A percentile compares a stretch with the other conserved stretches of the same genome.
Conservation (phyloP, 75 land plant genomes). For the Isoetes taiwanensis region DNA sequence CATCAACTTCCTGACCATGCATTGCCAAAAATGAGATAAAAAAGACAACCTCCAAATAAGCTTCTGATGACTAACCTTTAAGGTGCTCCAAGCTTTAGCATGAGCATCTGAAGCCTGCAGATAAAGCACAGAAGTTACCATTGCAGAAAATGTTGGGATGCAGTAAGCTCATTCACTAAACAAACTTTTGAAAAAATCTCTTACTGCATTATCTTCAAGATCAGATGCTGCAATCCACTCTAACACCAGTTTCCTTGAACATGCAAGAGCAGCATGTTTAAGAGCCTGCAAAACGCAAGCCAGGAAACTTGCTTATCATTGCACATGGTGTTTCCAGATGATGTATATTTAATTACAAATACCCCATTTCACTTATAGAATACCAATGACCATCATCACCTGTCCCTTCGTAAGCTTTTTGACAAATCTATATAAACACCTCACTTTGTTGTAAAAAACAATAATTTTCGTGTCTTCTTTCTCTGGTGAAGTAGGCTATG, state of each 20-base stretch:
- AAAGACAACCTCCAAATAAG: not conserved
- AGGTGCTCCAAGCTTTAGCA: not conserved
- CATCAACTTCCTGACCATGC: constrained; percentile 38
- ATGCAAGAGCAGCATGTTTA: constrained; percentile 75
- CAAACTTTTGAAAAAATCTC: constrained; percentile 22
- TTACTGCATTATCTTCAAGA: constrained; percentile 62
- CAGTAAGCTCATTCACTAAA: not conserved
- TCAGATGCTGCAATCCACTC: constrained; percentile 95
- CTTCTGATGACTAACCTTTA: not conserved
- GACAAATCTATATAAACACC: not conserved
- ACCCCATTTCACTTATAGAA: too few species aligned
- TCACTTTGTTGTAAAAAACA: not conserved
- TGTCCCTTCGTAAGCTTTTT: not conserved
- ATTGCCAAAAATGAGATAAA: not conserved
- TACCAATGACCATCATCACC: not conserved
- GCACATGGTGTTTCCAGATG: not conserved
- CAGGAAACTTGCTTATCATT: not conserved
- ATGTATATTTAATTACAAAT: not conserved
- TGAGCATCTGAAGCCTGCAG: not conserved
- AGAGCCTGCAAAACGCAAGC: constrained; percentile 45
- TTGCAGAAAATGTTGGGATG: not conserved
- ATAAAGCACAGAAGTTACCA: not conserved
- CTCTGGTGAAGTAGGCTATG: too few species aligned
- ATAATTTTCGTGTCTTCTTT: too few species aligned
- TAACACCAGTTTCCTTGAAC: constrained; percentile 53